phyloP scores from a whole-genome alignment of 495 filamentous ascomycete genomes.

The Talaromyces ruber region DNA sequence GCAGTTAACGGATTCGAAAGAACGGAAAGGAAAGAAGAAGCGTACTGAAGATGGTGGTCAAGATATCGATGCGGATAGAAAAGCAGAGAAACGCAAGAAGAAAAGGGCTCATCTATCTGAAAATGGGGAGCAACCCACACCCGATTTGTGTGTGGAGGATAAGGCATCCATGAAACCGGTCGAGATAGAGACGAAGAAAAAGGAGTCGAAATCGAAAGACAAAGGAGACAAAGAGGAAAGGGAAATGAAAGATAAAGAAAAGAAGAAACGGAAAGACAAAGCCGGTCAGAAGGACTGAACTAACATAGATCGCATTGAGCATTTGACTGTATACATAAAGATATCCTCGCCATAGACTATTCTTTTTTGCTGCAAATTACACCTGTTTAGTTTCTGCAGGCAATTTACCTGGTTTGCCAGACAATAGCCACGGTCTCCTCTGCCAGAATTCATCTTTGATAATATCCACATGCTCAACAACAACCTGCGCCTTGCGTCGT shows the following conservation, averaged over 20 bases:
- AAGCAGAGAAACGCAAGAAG: not conserved
- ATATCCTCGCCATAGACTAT: not conserved
- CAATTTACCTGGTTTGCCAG: slow-evolving; percentile 60
- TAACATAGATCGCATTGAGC: not conserved
- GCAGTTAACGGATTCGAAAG: slow-evolving; percentile 10
- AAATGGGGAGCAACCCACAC: not conserved
- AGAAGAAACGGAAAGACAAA: not conserved
- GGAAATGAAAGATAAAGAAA: slow-evolving; percentile 3
- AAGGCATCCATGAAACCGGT: not conserved
- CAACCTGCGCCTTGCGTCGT: slow-evolving; percentile 64
- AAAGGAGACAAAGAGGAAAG: slow-evolving; percentile 20
- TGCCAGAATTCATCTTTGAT: slow-evolving; percentile 94
- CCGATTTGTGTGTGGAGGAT: not conserved
- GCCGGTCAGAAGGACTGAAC: not conserved
- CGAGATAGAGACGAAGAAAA: slow-evolving; percentile 7
- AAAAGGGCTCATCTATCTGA: not conserved
- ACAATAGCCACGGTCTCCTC: slow-evolving; percentile 75
- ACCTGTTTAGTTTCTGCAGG: slow-evolving; percentile 37
- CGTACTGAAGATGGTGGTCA: slow-evolving; percentile 8
- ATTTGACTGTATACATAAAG: not conserved
- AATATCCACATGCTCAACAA: slow-evolving; percentile 80
- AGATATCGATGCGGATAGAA: not conserved
- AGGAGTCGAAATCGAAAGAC: slow-evolving; percentile 14
- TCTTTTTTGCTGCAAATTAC: slow-evolving; percentile 12
- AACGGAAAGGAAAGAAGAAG: slow-evolving; percentile 13